These are phyloP conservation scores for Thelephora terrestris DNA, from an alignment of 1,284 basidiomycete species.

Conservation along the genomic window DNA sequence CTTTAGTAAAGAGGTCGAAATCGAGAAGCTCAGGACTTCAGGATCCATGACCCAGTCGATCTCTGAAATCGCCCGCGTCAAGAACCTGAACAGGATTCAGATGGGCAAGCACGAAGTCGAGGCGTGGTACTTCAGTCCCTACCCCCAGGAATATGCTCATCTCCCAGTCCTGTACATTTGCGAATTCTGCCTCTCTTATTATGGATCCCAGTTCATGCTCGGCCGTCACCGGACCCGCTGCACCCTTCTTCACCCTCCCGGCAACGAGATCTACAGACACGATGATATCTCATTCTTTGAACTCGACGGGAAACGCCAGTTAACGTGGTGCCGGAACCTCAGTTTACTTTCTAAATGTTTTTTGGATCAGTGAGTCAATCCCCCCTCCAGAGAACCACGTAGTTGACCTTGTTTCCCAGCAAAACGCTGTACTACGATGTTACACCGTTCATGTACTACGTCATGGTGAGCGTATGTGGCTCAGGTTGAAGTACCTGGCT, in stretches of 20 bases:
- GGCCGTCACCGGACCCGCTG: constrained; percentile 88
- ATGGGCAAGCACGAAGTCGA: constrained; percentile 97
- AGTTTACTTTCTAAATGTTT: constrained; percentile 97
- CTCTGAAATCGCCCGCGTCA: constrained; percentile 94
- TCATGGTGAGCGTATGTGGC: constrained; percentile 65
- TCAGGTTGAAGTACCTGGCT: constrained; percentile 3
- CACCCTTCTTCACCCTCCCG: constrained; percentile 90
- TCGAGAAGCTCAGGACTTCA: constrained; percentile 94
- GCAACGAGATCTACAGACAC: constrained; percentile 97
- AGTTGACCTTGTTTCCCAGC: constrained; percentile 33
- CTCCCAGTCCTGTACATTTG: constrained; percentile 94
- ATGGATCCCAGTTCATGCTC: constrained; percentile 81
- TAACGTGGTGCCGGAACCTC: constrained; percentile 96
- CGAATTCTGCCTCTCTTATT: constrained; percentile 95
- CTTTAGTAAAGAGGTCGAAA: constrained; percentile 96
- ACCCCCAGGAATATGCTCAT: constrained; percentile 96
- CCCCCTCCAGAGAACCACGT: not conserved
- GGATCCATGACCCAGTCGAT: constrained; percentile 99
- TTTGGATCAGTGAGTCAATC: constrained; percentile 72
- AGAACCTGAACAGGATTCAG: constrained; percentile 95
- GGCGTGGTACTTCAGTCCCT: constrained; percentile 99
- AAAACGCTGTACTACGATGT: constrained; percentile 99
- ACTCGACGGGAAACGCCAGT: constrained; percentile 92
- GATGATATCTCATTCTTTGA: constrained; percentile 98
- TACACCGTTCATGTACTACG: constrained; percentile 98